Evolutionary conservation across 257 asterid species (phyloP), one percentile per base, ranked within the genome.

Genomic region (Paraleonurus japonicus): DNA sequence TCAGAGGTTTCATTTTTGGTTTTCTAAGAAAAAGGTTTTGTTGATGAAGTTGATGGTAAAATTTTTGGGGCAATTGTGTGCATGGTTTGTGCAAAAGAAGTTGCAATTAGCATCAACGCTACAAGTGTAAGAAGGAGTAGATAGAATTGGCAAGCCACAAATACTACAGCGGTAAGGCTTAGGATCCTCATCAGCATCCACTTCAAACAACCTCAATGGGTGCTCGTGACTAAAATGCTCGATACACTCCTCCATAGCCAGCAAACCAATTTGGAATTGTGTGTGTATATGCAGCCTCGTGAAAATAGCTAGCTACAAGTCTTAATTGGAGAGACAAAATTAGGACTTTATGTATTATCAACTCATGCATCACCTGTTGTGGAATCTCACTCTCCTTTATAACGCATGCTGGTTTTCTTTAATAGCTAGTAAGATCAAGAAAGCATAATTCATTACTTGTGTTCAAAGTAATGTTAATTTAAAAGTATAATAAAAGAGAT

Each of bases 221-320:
- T 67, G 72, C 55, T 30, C 23, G 37, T 67, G 72, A 12, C 72
- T 67, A 17, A 28, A 67, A 51, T 50, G 72, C 1, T 19, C 20
- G 10, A 53, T 19, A 8, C 30, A 53, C 12, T 19, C 5, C 28
- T 53, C 55, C 55, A 48, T 48, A 5, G 7, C 33, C 33, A 26
- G 28, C 28, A 26, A 26, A 35, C 13, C 0, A 12, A n/a, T 3
- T 7, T 3, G 2, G 16, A 45, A 15, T 4, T 35, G 11, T 35
- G 10, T 39, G 13, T 39, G 7, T 39, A 2, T 0, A 13, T 1
- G 47, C 0, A 3, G n/a, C n/a, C n/a, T n/a, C 37, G 37, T 6
- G 9, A 48, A 16, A 48, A n/a, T 39, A 26, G 28, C 28, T 1
- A 26, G 28, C 41, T 6, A 33, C 6, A 33, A 11, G 41, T 11